These are phyloP conservation scores for Blastobotrys chiropterorum DNA, from an alignment of 805 yeast species.

Conservation along the genomic window DNA sequence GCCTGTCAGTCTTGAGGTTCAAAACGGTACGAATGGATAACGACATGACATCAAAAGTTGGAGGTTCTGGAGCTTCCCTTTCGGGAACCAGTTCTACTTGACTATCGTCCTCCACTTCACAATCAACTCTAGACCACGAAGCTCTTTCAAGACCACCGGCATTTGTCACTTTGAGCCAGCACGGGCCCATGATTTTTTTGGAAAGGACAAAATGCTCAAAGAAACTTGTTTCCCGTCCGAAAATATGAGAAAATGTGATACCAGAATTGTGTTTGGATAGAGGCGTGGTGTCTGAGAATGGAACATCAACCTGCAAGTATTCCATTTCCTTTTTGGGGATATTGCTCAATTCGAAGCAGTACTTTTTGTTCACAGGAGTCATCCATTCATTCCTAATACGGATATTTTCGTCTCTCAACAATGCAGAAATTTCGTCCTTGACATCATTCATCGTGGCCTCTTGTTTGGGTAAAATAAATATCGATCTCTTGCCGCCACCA, in stretches of 20 bases:
- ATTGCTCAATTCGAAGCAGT: conserved; percentile 80
- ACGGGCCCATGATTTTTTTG: conserved; percentile 90
- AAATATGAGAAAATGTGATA: conserved; percentile 67
- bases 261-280: conserved; percentile 63
- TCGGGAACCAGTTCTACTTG: conserved; percentile 29
- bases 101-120: conserved; percentile 3
- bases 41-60: conserved; percentile 68
- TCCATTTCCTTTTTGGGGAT: conserved; percentile 68
- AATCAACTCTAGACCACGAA: conserved; percentile 55
- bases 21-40: conserved; percentile 74
- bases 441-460: conserved; percentile 49
- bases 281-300: conserved; percentile 38
- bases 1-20: conserved; percentile 67
- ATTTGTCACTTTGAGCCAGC: conserved; percentile 77
- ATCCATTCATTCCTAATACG: conserved; percentile 52
- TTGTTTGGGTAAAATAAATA: conserved; percentile 63
- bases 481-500: conserved; percentile 59
- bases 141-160: conserved; percentile 57
- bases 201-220: conserved; percentile 84
- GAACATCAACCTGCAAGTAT: conserved; percentile 71
- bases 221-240: conserved; percentile 66
- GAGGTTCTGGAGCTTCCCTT: conserved; percentile 37
- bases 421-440: conserved; percentile 66
- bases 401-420: conserved; percentile 48
- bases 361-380: conserved; percentile 66